phyloP scores from a whole-genome alignment of 495 filamentous ascomycete genomes.

The Penicillium fimorum region DNA sequence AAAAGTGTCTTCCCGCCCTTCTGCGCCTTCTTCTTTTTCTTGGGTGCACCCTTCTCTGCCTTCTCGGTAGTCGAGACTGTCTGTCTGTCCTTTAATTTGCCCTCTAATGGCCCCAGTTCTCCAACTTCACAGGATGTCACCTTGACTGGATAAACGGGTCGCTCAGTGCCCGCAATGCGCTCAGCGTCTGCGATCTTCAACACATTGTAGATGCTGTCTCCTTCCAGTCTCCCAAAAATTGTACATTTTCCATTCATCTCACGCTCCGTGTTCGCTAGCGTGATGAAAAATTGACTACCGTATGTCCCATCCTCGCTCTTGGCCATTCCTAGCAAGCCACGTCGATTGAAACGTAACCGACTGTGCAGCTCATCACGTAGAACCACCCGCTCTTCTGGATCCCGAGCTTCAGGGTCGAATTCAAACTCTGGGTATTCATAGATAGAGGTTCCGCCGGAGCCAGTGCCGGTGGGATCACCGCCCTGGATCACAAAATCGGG shows the following conservation, averaged over 20 bases:
- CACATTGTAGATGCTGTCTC: constrained; percentile 93
- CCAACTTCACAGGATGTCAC: constrained; percentile 74
- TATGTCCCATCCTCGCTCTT: constrained; percentile 71
- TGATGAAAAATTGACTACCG: constrained; percentile 96
- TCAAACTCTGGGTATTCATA: constrained; percentile 82
- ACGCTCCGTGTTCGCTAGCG: constrained; percentile 71
- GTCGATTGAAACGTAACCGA: constrained; percentile 86
- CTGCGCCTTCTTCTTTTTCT: constrained; percentile 74
- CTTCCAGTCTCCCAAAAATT: constrained; percentile 87
- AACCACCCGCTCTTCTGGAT: constrained; percentile 57
- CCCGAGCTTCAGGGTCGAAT: constrained; percentile 61
- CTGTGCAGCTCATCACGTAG: constrained; percentile 91
- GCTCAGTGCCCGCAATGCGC: constrained; percentile 73
- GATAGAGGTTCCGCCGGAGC: constrained; percentile 85
- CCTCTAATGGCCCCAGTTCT: constrained; percentile 79
- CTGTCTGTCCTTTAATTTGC: constrained; percentile 77
- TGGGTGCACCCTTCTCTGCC: constrained; percentile 42
- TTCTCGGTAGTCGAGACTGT: constrained; percentile 33
- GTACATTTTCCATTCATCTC: constrained; percentile 91
- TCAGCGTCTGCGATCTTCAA: constrained; percentile 89
- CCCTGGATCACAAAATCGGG: constrained; percentile 93
- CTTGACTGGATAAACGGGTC: constrained; percentile 82
- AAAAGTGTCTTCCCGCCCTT: constrained; percentile 77
- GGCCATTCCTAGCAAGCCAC: constrained; percentile 89
- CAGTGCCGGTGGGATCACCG: constrained; percentile 90